Evolutionary conservation across 2,329 filamentous ascomycete species (phyloP).

Genomic region (Alternaria infectoria): DNA sequence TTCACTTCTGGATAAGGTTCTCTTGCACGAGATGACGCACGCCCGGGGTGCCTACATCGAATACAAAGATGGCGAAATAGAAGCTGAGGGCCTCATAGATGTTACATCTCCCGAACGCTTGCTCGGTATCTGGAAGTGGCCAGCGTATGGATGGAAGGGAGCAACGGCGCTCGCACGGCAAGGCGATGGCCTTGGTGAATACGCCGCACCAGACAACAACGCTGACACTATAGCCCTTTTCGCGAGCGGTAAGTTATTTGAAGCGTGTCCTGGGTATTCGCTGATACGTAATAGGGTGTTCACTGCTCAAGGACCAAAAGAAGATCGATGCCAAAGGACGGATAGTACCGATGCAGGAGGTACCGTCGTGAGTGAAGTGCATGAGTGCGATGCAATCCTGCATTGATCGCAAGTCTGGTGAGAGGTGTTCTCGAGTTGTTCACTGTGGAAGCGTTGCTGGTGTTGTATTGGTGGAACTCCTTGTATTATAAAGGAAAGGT

Average conservation of each 20-base stretch:
- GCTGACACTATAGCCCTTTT: constrained; percentile 15
- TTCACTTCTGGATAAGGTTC: constrained; percentile 16
- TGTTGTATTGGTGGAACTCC: too few relatives aligned
- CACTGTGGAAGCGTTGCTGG: too few relatives aligned
- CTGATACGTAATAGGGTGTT: constrained; percentile 2
- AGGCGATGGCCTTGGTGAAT: not conserved
- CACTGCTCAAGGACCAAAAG: not conserved
- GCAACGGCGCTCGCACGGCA: not conserved
- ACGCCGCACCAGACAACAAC: constrained; percentile 14
- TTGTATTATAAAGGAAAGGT: constrained; percentile 1
- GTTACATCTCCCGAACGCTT: not conserved
- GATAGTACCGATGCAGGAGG: not conserved
- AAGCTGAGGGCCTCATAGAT: not conserved
- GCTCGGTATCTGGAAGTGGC: not conserved
- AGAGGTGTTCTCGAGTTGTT: too few relatives aligned
- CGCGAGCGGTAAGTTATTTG: constrained; percentile 8
- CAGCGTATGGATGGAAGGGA: constrained; percentile 14
- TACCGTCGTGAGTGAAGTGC: too few relatives aligned
- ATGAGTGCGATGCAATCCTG: too few relatives aligned
- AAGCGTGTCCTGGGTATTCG: not conserved
- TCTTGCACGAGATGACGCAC: constrained; percentile 23
- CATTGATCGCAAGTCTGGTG: too few relatives aligned
- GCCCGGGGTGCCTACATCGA: not conserved
- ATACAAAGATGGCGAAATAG: not conserved
- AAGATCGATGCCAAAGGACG: constrained; percentile 4